Base-by-base conservation (phyloP, 148 eudicot species). In the Pouteria glomerata region DNA sequence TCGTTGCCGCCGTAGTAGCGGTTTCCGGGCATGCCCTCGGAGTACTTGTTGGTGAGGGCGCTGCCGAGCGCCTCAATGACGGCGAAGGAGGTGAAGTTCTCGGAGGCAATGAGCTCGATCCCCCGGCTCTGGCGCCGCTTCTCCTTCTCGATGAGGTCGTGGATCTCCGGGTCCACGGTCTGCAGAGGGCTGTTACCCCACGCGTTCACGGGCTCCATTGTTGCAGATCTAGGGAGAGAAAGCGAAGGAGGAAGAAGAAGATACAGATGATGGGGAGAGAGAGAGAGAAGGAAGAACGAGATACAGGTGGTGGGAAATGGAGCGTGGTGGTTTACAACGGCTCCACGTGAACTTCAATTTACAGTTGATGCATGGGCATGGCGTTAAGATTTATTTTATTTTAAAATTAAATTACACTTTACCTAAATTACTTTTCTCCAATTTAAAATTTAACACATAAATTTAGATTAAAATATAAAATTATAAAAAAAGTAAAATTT, bases 31-130 rank as follows among this genome's bases (percentile, higher is more conserved):
- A 92, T 88, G 63, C 97, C 96, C 72, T 92, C 97, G 14, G 97
- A 92, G 87, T 92, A 92, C 59, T 92, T 92, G 86, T 92, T 90
- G 37, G 97, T 92, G 12, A 92, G 76, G 7, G 96, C 87, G n/a
- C 82, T 76, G 51, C 96, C 97, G 13, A 90, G 84, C 3, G 97
- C 97, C 63, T 92, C 81, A 18, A 92, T 92, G 0, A 92, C 96
- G 60, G 97, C 97, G 73, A 88, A 88, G 4, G 97, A 92, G 8
- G 96, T 92, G 91, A 92, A 92, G 45, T 92, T 92, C 60, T 92
- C 96, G n/a, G 96, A 92, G 11, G 97, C 97, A 42, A 92, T 90
- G 18, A 92, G 88, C 78, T 92, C 97, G 69, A 92, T 92, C 0
- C 96, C 96, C 4, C 76, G 76, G 75, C 88, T 80, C 71, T 92